phyloP scores from a whole-genome alignment of 2,329 filamentous ascomycete species.

The Ceratocystis ficicola region DNA sequence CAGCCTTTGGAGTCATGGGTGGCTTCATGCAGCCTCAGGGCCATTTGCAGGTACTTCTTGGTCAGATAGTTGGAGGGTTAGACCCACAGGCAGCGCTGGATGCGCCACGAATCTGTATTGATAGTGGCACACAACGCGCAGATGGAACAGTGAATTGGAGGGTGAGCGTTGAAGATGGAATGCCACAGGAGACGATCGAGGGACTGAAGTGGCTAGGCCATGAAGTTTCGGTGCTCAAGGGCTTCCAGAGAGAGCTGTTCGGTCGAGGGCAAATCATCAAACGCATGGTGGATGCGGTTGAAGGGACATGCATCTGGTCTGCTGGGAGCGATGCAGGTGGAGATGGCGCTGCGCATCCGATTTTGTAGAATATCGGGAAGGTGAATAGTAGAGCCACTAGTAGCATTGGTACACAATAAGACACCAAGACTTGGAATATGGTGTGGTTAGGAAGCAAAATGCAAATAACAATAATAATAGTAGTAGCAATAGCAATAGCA shows the following conservation, averaged over 20 bases:
- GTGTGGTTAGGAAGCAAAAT: constrained; percentile 4
- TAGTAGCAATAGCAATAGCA: not conserved
- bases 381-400: not conserved
- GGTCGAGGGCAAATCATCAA: constrained; percentile 80
- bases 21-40: constrained; percentile 98
- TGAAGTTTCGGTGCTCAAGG: constrained; percentile 54
- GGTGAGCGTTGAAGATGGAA: constrained; percentile 75
- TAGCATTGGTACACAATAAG: not conserved
- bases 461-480: constrained; percentile 23
- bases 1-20: constrained; percentile 92
- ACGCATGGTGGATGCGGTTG: constrained; percentile 55
- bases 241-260: constrained; percentile 56
- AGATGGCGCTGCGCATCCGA: constrained; percentile 58
- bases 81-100: constrained; percentile 83
- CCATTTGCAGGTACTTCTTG: constrained; percentile 83
- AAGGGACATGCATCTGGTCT: constrained; percentile 64
- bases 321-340: constrained; percentile 80
- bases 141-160: constrained; percentile 47
- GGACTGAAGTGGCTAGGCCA: constrained; percentile 62
- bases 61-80: constrained; percentile 70
- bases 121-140: constrained; percentile 54
- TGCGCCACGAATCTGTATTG: constrained; percentile 80
- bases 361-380: constrained; percentile 23
- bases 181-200: constrained; percentile 53
- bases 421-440: not conserved